Evolutionary conservation across 164 flowering plant genomes (phyloP).

Genomic region (Annona cherimola): DNA sequence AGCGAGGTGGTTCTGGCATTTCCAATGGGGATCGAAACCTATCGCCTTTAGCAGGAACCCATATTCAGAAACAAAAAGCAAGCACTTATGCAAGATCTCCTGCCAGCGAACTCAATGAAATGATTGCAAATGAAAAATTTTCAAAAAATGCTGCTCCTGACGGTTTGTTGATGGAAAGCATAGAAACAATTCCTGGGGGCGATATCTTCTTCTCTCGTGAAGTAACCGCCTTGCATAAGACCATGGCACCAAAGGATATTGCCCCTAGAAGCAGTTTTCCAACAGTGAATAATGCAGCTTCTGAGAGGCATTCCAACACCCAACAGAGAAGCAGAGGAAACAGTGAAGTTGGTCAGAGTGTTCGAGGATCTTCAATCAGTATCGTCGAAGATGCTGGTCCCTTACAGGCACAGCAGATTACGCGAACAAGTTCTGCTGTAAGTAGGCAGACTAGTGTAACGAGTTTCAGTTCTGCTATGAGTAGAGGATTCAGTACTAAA

Average conservation of each 20-base stretch:
- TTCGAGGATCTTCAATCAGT: conserved; percentile 17
- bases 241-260: conserved; percentile 9
- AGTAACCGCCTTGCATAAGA: conserved; percentile 25
- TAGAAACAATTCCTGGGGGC: conserved; percentile 47
- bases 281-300: conserved; percentile 18
- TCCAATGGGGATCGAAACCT: conserved; percentile 21
- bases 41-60: conserved; percentile 25
- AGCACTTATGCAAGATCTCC: conserved; percentile 18
- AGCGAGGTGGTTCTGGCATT: conserved; percentile 9
- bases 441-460: background rate
- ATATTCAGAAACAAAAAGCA: conserved; percentile 26
- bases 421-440: background rate
- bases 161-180: conserved; percentile 30
- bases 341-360: conserved; percentile 18
- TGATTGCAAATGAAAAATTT: conserved; percentile 42
- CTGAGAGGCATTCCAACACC: conserved; percentile 17
- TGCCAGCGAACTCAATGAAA: conserved; percentile 57
- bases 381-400: background rate
- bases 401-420: too few relatives aligned
- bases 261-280: conserved; percentile 11
- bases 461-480: conserved; percentile 24
- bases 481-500: conserved; percentile 30
- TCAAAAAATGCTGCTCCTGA: conserved; percentile 6
- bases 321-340: conserved; percentile 15
- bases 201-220: conserved; percentile 61